Conservation (phyloP, 208 protist genomes). For the Spongospora subterranea region DNA sequence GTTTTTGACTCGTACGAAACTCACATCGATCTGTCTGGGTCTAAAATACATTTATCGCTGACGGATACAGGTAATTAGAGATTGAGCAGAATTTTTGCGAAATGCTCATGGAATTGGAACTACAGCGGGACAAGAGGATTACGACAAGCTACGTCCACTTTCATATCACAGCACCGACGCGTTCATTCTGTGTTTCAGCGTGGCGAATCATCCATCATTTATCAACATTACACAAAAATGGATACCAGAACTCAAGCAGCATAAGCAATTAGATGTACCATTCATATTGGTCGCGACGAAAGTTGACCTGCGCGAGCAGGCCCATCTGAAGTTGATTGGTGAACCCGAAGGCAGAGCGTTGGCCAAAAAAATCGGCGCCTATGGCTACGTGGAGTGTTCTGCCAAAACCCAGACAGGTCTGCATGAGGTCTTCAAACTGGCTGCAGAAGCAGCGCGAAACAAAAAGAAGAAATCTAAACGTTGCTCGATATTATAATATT, state of each 20-base stretch:
- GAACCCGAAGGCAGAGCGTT: conserved; percentile 45
- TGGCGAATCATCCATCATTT: conserved; percentile 49
- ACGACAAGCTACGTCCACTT: conserved; percentile 62
- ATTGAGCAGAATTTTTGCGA: not conserved
- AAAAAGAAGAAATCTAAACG: not conserved
- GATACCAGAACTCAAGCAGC: conserved; percentile 27
- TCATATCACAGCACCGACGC: conserved; percentile 63
- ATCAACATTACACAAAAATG: conserved; percentile 57
- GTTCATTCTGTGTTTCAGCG: conserved; percentile 64
- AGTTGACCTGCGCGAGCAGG: conserved; percentile 28
- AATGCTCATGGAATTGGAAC: not conserved
- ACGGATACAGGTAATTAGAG: conserved; percentile 63
- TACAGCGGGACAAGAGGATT: conserved; percentile 68
- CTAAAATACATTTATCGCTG: conserved; percentile 52
- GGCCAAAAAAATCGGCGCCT: conserved; percentile 53
- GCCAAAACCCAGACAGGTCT: conserved; percentile 23
- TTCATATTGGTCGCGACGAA: conserved; percentile 63
- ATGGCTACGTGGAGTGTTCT: conserved; percentile 55
- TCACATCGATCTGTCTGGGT: conserved; percentile 45
- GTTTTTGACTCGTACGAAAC: conserved; percentile 65
- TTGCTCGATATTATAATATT: not conserved
- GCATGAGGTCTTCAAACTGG: conserved; percentile 38
- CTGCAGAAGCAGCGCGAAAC: not conserved
- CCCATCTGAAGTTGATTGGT: not conserved
- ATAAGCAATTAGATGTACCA: not conserved